Percentiles rank a stretch among this genome's conserved stretches.
These are phyloP conservation scores for Vanilla planifolia DNA, from an alignment of 106 monocot species.

Conservation along the genomic window DNA sequence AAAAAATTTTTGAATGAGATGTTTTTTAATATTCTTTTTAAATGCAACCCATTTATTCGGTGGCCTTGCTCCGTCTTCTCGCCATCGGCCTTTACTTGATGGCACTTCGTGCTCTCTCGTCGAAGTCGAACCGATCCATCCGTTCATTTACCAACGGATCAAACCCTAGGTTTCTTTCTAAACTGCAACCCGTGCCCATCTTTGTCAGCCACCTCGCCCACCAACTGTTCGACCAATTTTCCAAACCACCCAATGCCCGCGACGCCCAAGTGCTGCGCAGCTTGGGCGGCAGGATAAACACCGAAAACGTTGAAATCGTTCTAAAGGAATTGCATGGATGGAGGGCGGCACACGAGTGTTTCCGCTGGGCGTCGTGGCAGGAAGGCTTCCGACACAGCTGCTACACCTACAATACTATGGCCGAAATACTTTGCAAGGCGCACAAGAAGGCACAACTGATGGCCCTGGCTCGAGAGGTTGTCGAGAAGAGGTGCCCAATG, in stretches of 20 bases:
- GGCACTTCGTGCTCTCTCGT: not conserved
- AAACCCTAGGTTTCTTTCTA: not conserved
- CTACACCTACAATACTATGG: constrained; percentile 84
- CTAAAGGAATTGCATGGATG: constrained; percentile 35
- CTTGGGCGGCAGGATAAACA: constrained; percentile 25
- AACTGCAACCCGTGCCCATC: not conserved
- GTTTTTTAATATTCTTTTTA: too few species aligned
- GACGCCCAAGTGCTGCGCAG: constrained; percentile 17
- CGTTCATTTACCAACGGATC: not conserved
- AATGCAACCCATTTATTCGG: too few species aligned
- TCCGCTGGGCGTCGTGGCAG: constrained; percentile 56
- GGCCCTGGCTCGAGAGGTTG: constrained; percentile 30
- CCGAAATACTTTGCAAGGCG: constrained; percentile 38
- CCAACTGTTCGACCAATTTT: constrained; percentile 72
- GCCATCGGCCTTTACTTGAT: not conserved
- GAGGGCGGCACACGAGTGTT: constrained; percentile 59
- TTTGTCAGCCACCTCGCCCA: constrained; percentile 29
- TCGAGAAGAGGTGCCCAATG: constrained; percentile 37
- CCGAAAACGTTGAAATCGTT: constrained; percentile 40
- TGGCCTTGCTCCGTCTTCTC: too few species aligned
- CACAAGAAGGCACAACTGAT: constrained; percentile 20
- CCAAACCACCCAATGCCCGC: constrained; percentile 36
- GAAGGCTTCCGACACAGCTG: constrained; percentile 60
- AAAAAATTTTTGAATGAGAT: too few species aligned
- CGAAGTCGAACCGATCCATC: not conserved